Evolutionary conservation across 164 flowering plant species (phyloP).

Genomic region (Stephania japonica): DNA sequence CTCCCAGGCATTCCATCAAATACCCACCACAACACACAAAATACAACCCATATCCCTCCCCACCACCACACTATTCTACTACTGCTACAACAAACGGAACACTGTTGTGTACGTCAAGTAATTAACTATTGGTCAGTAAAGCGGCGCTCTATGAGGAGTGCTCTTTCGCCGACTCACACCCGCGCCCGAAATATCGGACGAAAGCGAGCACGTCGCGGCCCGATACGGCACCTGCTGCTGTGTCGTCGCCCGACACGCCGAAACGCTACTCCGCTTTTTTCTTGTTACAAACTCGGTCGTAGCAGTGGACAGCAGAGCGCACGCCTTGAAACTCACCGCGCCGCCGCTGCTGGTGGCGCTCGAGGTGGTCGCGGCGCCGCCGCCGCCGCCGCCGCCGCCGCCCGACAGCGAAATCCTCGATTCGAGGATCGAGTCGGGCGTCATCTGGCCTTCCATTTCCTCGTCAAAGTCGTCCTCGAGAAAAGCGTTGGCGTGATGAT

Average conservation of each 20-base stretch:
- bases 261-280: conserved; percentile 52
- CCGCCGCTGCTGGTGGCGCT: conserved; percentile 28
- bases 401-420: conserved; percentile 30
- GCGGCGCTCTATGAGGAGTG: conserved; percentile 63
- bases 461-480: conserved; percentile 28
- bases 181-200: conserved; percentile 23
- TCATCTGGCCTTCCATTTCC: conserved; percentile 36
- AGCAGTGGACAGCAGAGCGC: conserved; percentile 45
- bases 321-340: conserved; percentile 21
- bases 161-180: conserved; percentile 56
- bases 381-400: too few species aligned
- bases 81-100: neutral
- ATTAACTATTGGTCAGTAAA: conserved; percentile 29
- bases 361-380: conserved; percentile 38
- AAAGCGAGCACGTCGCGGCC: conserved; percentile 16
- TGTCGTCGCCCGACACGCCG: conserved; percentile 19
- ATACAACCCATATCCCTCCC: conserved; percentile 11
- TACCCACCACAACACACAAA: conserved; percentile 4
- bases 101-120: too few species aligned
- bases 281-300: conserved; percentile 48
- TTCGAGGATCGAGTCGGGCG: conserved; percentile 67
- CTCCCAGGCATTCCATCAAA: conserved; percentile 12
- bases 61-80: neutral
- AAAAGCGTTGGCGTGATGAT: neutral
- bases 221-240: conserved; percentile 17